Base-by-base conservation (phyloP, 2,329 filamentous ascomycete species). In the Didymella sp. region DNA sequence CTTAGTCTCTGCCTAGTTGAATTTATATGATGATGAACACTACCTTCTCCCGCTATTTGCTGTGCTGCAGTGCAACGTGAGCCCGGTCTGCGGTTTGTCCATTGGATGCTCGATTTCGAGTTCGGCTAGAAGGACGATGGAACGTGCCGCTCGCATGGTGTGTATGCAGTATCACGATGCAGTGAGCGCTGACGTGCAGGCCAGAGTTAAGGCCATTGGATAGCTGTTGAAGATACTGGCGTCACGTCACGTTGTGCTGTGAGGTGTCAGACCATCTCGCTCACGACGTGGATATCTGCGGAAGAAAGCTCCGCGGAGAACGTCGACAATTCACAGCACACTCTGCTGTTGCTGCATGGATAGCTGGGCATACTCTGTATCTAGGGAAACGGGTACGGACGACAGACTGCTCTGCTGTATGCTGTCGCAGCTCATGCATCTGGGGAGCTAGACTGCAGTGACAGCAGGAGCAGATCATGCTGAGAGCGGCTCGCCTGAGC, bases 131-230 rank as follows among this genome's bases (percentile, higher is more conserved):
- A 56, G 22, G 41, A 41, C 33, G 13, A 27, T 37, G 47, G 40
- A 49, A 46, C 42, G 17, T 46, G 48, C 44, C 25, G 54, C 58
- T 62, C 45, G 58, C 61, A 58, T 61, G n/a, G 4, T 50, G 51
- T 51, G 40, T 47, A 58, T 59, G 56, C 22, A 35, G 61, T 59
- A 52, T 31, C 11, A 61, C 45, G 30, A 51, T 52, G 52, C 45
- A 31, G 27, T 27, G 19, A 9, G 37, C 47, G 54, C 54, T 57
- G 38, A 48, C 48, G 42, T 52, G 49, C 54, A 57, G 19, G 15
- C 3, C 48, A 44, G 48, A 52, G 37, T 48, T 17, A 25, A 37
- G 9, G 9, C 48, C 43, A 37, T 45, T 9, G 25, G 28, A 21
- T 5, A 21, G 5, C 19, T 11, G 12, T 44, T 38, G 40, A 15